These are phyloP conservation scores for Pyrenochaeta sp. DNA, from an alignment of 2,329 filamentous ascomycete genomes.

Conservation along the genomic window DNA sequence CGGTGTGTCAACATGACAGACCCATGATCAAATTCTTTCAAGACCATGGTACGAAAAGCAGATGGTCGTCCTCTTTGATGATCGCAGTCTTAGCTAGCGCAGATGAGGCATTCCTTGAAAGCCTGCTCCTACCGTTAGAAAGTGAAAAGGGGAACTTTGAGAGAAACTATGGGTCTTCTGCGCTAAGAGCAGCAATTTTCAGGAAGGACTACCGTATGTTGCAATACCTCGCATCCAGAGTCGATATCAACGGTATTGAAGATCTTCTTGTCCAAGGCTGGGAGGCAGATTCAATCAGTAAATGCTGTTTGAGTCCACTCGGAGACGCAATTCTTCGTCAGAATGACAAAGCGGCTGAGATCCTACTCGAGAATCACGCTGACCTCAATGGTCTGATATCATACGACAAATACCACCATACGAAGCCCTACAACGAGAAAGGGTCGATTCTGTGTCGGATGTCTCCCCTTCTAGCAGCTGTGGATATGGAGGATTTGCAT, in stretches of 20 bases:
- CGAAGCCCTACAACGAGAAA: background rate
- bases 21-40: background rate
- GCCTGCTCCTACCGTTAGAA: background rate
- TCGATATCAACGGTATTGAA: slow-evolving; percentile 2
- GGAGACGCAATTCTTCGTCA: slow-evolving; percentile 5
- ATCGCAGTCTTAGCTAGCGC: background rate
- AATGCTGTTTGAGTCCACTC: background rate
- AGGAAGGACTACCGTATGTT: slow-evolving; percentile 3
- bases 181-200: slow-evolving; percentile 4
- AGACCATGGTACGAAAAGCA: background rate
- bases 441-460: slow-evolving; percentile 1
- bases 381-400: slow-evolving; percentile 5
- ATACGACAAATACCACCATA: background rate
- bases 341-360: background rate
- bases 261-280: background rate
- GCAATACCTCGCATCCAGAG: background rate
- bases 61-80: background rate
- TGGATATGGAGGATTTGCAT: slow-evolving; percentile 2
- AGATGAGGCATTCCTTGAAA: background rate
- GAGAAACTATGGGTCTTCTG: slow-evolving; percentile 3
- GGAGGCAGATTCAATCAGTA: background rate
- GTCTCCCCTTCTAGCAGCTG: slow-evolving; percentile 5
- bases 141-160: background rate
- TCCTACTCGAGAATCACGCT: slow-evolving; percentile 1
- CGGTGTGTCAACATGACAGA: background rate